Evolutionary conservation across 345 rosid genomes (phyloP), one percentile per base, ranked within the genome.

Genomic region (Aegle marmelos): DNA sequence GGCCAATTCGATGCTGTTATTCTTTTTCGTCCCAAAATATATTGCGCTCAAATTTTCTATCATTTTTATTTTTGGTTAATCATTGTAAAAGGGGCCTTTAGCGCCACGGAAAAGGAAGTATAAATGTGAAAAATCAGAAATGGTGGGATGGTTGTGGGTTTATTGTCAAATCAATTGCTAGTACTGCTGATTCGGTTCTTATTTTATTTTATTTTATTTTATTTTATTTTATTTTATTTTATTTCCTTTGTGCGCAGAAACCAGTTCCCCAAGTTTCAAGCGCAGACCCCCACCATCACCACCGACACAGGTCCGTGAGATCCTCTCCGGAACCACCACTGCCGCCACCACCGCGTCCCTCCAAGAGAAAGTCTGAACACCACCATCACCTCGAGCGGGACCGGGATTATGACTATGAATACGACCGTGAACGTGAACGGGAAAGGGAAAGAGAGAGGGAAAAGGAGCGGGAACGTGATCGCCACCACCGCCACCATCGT

Each of bases 331-430:
- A 83, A 4, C 94, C 80, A 17, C 72, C 88, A 84, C 25, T 86
- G 83, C 72, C 75, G 73, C 87, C 91, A 4, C 90, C 88, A 2
- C 86, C 87, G 0, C 93, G 89, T 9, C 86, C 90, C 11, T 79
- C 86, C 64, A 93, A 92, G 79, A 86, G 98, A 65, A 93, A 91
- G 78, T 70, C 95, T 3, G 91, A 85, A 17, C 90, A 83, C 24
- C 80, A 84, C 79, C 76, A 78, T 13, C 86, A 85, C 56, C 19
- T 16, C 0, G 56, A 83, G 19, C 82, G 76, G 64, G 83, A 89
- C 2, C 84, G 78, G 25, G 82, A 88, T 48, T 85, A 80, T 27
- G 90, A 86, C 14, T 86, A 88, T 34, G 84, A 87, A 66, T 78
- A 70, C 36, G 87, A 82, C 14, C 63, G 71, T 13, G 90, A 73